Evolutionary conservation across 306 rosid genomes (phyloP), one percentile per base, ranked within the genome.

Genomic region (Glycine latifolia): DNA sequence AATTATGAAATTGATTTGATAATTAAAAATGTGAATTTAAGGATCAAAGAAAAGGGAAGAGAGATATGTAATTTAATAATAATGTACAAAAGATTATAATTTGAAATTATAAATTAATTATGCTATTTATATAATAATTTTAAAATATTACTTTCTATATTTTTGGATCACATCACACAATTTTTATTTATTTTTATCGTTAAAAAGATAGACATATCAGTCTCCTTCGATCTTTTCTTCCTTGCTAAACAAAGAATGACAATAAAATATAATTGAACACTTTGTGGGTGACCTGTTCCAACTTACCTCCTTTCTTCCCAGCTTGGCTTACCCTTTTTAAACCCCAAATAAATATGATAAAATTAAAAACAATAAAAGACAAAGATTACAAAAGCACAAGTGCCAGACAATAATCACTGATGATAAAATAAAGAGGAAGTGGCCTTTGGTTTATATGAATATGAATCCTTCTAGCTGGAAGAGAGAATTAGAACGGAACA

Each of bases 401-500:
- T 83, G 92, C 88, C 97, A 84, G 65, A 78, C 73, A 87, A 85
- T 20, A 20, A 20, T 91, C 76, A 77, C 89, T 69, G 89, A 88
- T 76, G 93, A 89, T 84, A 86, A 76, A 87, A 89, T 84, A 86
- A 76, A 87, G 87, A 81, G 67, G 82, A 61, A 78, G 72, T 72
- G 58, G 14, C 47, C 48, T 75, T 66, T 62, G 67, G 56, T 75
- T 67, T 72, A 14, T 31, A 5, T 73, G 62, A 58, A 59, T 49
- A 26, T 26, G 31, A 26, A 26, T 75, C 41, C 76, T 39, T 37
- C 20, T 79, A 26, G 54, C 75, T 46, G 52, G 31, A 26, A 26
- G 31, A 54, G 26, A 33, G 10, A 33, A 43, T 47, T 53, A 53
- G 8, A 56, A 37, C 31, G 4, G 17, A 70, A 49, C 60, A 71